A percentile compares a stretch with the other conserved stretches of the same genome.
These are phyloP conservation scores for Ceratobasidium sp. DNA, from an alignment of 1,284 basidiomycete species.

Conservation along the genomic window DNA sequence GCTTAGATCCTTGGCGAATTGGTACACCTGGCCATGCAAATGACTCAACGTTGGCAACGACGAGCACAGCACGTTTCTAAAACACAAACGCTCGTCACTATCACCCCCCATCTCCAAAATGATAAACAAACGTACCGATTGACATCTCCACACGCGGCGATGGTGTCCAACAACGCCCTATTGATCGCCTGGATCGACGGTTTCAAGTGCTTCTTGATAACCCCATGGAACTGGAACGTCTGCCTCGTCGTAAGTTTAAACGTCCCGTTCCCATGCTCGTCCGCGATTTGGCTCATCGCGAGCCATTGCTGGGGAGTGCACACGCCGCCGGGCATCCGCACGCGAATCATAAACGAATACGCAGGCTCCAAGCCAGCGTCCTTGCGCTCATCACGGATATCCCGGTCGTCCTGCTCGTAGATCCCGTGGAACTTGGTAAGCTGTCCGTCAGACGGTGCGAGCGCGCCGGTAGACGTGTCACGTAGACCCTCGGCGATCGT, in stretches of 20 bases:
- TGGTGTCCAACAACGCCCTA: slow-evolving; percentile 89
- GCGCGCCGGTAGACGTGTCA: slow-evolving; percentile 88
- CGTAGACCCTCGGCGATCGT: slow-evolving; percentile 93
- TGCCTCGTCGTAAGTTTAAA: slow-evolving; percentile 98
- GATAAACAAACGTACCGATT: slow-evolving; percentile 71
- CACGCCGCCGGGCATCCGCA: slow-evolving; percentile 95
- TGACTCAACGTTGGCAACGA: slow-evolving; percentile 89
- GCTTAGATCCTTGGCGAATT: slow-evolving; percentile 88
- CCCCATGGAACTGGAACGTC: slow-evolving; percentile 99
- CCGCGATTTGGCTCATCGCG: slow-evolving; percentile 94
- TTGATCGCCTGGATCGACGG: slow-evolving; percentile 98
- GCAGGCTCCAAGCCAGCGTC: slow-evolving; percentile 95
- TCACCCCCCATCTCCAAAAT: slow-evolving; percentile 44
- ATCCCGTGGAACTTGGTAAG: slow-evolving; percentile 99
- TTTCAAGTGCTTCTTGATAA: slow-evolving; percentile 97
- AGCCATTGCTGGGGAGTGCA: slow-evolving; percentile 94
- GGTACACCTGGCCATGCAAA: slow-evolving; percentile 85
- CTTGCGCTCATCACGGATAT: slow-evolving; percentile 96
- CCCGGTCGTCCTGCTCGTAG: slow-evolving; percentile 97
- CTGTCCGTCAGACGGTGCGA: slow-evolving; percentile 91
- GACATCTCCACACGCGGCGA: slow-evolving; percentile 98
- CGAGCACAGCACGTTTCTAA: slow-evolving; percentile 90
- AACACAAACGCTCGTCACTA: not conserved
- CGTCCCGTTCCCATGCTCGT: slow-evolving; percentile 93
- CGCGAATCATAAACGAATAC: slow-evolving; percentile 99